Evolutionary conservation across 805 yeast genomes (phyloP).

Genomic region (Kodamaea kaohsiungensis): DNA sequence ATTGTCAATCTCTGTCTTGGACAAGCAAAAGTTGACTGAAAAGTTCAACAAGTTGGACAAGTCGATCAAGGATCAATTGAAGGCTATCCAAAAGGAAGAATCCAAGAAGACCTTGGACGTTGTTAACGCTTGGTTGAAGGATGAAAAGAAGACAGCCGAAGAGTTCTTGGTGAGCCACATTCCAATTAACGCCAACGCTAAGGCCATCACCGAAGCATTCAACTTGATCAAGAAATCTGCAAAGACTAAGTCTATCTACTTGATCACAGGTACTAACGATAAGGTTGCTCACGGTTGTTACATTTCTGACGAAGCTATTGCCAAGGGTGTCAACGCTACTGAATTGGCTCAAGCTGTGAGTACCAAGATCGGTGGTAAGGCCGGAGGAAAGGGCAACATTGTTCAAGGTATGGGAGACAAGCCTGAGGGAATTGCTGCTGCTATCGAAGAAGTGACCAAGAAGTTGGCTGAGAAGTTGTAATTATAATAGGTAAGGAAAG

Average conservation of each 20-base stretch:
- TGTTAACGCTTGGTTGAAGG: slow-evolving; percentile 69
- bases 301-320: slow-evolving; percentile 68
- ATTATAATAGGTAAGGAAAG: neutral
- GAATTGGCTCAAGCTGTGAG: slow-evolving; percentile 75
- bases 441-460: slow-evolving; percentile 68
- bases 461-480: slow-evolving; percentile 60
- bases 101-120: slow-evolving; percentile 76
- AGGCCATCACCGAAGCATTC: slow-evolving; percentile 92
- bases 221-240: slow-evolving; percentile 76
- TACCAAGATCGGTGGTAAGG: slow-evolving; percentile 85
- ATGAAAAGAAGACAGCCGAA: slow-evolving; percentile 37
- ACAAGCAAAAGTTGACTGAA: slow-evolving; percentile 73
- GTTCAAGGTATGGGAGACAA: slow-evolving; percentile 97
- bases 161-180: slow-evolving; percentile 66
- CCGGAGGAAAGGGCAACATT: slow-evolving; percentile 97
- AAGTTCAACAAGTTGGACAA: slow-evolving; percentile 81
- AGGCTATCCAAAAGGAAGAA: slow-evolving; percentile 86
- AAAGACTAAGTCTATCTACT: slow-evolving; percentile 73
- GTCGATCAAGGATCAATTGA: slow-evolving; percentile 82
- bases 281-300: slow-evolving; percentile 97
- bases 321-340: slow-evolving; percentile 71
- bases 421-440: slow-evolving; percentile 64
- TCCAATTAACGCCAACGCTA: slow-evolving; percentile 77
- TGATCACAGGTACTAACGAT: slow-evolving; percentile 69
- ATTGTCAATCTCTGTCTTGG: slow-evolving; percentile 76